These are phyloP conservation scores for Ustilago shanxiensis DNA, from an alignment of 1,284 basidiomycete species.

Conservation along the genomic window DNA sequence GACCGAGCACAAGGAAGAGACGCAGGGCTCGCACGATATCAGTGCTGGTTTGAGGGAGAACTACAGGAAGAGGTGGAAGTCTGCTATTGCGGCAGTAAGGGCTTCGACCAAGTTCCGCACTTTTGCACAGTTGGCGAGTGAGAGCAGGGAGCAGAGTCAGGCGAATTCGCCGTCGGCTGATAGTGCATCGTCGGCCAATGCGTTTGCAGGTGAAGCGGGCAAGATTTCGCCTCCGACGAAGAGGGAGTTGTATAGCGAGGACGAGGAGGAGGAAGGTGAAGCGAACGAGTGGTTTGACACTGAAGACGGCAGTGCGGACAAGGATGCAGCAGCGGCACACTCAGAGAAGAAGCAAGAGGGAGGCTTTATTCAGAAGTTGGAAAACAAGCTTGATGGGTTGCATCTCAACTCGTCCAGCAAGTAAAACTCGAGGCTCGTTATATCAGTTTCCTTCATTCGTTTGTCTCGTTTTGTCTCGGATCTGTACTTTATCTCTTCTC, in stretches of 20 bases:
- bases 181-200: not conserved
- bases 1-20: conserved; percentile 42
- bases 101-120: conserved; percentile 67
- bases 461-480: not conserved
- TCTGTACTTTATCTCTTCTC: conserved; percentile 4
- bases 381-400: conserved; percentile 29
- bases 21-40: conserved; percentile 58
- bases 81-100: conserved; percentile 67
- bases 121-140: conserved; percentile 52
- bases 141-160: conserved; percentile 24
- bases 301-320: conserved; percentile 29
- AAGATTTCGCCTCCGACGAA: conserved; percentile 50
- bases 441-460: not conserved
- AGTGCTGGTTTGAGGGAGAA: conserved; percentile 69
- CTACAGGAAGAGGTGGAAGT: conserved; percentile 67
- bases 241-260: conserved; percentile 54
- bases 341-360: conserved; percentile 12
- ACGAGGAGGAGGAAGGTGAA: conserved; percentile 30
- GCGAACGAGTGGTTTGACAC: conserved; percentile 41
- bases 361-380: conserved; percentile 36
- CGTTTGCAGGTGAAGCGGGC: conserved; percentile 19
- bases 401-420: conserved; percentile 24
- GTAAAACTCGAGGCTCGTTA: not conserved
- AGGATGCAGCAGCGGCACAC: not conserved
- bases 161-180: conserved; percentile 9